These are phyloP conservation scores for Penicillium sp. DNA, from an alignment of 2,329 filamentous ascomycete genomes.

Conservation along the genomic window DNA sequence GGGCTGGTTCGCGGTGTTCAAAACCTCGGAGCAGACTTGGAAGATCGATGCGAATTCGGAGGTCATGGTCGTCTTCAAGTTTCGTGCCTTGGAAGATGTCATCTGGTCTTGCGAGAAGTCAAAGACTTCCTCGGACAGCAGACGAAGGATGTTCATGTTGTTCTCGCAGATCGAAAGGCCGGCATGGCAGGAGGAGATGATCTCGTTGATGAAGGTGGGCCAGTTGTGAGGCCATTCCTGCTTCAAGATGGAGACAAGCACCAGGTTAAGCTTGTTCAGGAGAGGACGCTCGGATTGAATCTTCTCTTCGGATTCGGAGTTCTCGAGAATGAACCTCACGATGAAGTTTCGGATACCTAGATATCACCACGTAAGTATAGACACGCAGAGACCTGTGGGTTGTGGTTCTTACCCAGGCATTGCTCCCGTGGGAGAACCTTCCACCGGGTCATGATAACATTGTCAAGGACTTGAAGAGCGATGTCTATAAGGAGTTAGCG, in stretches of 20 bases:
- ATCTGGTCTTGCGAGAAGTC: conserved; percentile 99
- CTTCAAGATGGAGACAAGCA: conserved; percentile 95
- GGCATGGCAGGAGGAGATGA: conserved; percentile 92
- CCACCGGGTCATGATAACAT: conserved; percentile 98
- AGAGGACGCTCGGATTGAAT: conserved; percentile 82
- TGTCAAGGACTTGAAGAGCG: conserved; percentile 93
- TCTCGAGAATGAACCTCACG: conserved; percentile 96
- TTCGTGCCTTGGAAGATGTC: conserved; percentile 96
- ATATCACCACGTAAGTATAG: conserved; percentile 19
- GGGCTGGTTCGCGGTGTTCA: conserved; percentile 83
- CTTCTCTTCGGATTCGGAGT: conserved; percentile 85
- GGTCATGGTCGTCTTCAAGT: conserved; percentile 98
- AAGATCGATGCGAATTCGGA: conserved; percentile 98
- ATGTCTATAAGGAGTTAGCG: conserved; percentile 64
- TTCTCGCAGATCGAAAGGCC: conserved; percentile 98
- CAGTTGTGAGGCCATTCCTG: conserved; percentile 99
- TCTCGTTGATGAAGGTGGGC: conserved; percentile 99
- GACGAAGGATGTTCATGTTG: conserved; percentile 96
- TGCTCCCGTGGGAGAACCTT: conserved; percentile 95
- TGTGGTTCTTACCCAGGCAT: conserved; percentile 68
- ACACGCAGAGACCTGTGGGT: neutral
- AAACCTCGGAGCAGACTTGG: conserved; percentile 92
- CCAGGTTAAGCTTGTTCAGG: conserved; percentile 96
- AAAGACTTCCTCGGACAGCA: conserved; percentile 97
- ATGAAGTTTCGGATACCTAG: conserved; percentile 98